A percentile compares a stretch with the other conserved stretches of the same genome.
Evolutionary conservation across 768 basidiomycete genomes (phyloP).

Genomic region (Serpula lacrymans): DNA sequence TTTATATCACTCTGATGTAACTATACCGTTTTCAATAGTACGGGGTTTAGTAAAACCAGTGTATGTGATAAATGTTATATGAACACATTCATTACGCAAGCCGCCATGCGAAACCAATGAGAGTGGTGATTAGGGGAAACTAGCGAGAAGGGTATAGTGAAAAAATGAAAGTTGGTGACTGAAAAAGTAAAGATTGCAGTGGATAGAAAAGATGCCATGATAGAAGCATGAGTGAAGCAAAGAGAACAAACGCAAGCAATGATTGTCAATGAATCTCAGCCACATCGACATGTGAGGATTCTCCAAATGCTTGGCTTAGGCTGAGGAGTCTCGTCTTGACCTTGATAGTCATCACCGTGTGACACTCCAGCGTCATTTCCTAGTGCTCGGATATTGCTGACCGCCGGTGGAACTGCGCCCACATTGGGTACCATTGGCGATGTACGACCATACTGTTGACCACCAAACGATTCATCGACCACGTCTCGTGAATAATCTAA

Average conservation of each 20-base stretch:
- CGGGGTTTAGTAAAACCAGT: too few relatives aligned
- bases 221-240: constrained; percentile 20
- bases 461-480: constrained; percentile 56
- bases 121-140: constrained; percentile 33
- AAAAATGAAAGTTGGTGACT: constrained; percentile 35
- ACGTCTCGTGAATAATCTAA: constrained; percentile 49
- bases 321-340: constrained; percentile 51
- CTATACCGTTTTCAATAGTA: too few relatives aligned
- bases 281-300: constrained; percentile 79
- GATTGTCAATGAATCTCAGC: constrained; percentile 31
- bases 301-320: constrained; percentile 57
- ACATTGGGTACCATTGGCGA: constrained; percentile 80
- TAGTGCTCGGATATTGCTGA: constrained; percentile 69
- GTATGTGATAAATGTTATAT: too few relatives aligned
- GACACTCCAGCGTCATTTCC: constrained; percentile 68
- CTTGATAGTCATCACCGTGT: constrained; percentile 54
- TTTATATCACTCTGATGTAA: too few relatives aligned
- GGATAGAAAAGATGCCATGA: constrained; percentile 22
- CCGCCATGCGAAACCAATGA: constrained; percentile 30
- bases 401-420: constrained; percentile 64
- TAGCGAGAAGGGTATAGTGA: constrained; percentile 33
- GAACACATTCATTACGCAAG: constrained; percentile 21
- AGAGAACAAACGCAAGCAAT: constrained; percentile 12
- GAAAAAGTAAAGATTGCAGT: constrained; percentile 24
- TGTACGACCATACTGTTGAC: constrained; percentile 68